Evolutionary conservation across 1,284 basidiomycete genomes (phyloP), one percentile per base, ranked within the genome.

Genomic region (Mrakiaceae sp.): DNA sequence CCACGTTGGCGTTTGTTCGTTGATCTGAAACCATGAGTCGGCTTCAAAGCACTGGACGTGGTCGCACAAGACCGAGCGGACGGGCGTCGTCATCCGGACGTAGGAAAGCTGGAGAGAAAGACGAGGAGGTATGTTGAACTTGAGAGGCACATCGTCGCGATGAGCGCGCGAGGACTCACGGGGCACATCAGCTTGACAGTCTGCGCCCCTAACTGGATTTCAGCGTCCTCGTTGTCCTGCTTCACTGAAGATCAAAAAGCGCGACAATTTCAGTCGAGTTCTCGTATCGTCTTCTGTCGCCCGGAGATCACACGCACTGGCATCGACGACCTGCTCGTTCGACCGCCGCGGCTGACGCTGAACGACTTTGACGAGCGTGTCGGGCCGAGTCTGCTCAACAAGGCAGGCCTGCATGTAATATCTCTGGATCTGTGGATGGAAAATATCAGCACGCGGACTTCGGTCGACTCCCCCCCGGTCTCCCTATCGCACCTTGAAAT

Each of bases 31-130:
- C 90, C 94, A 98, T 60, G 88, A 91, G 27, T 82, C 81, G 0
- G 94, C 93, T 75, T 98, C 96, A 74, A 98, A 99, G 76, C 96
- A 99, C 72, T 96, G 91, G 2, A 90, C 79, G 75, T 98, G 96
- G 39, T 88, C 84, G 73, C 96, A 98, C 68, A 82, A 79, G 11
- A 79, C 81, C 0, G 95, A 94, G 14, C 95, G 87, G 72, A 89
- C 87, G 2, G 96, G 95, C 0, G 84, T 87, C 43, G 77, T 80
- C 66, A 99, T 87, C 10, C 94, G 87, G 76, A 87, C 84, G 72
- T 90, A 96, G 60, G 90, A 93, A 65, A 98, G 78, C 87, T 96
- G 70, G 2, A 50, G 12, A 44, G 58, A 0, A 42, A 27, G 49
- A 27, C 27, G 27, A 27, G 27, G 27, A 27, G 27, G 27, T 27